Evolutionary conservation across 495 filamentous ascomycete species (phyloP), one percentile per base, ranked within the genome.

Genomic region (Penicillium cosmopolitanum): DNA sequence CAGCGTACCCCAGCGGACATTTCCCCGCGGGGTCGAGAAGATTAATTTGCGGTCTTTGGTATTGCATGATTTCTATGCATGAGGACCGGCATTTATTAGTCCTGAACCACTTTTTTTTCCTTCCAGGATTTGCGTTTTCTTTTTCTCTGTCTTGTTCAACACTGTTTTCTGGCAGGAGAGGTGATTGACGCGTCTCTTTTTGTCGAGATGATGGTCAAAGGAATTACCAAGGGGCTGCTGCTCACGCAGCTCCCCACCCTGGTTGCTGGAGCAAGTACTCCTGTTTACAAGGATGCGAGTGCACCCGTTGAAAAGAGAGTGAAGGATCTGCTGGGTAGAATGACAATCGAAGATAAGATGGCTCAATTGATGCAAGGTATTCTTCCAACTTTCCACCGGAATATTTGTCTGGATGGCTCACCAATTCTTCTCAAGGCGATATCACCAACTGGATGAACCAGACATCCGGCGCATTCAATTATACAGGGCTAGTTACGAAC

Each of bases 261-360:
- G 61, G n/a, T 64, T 15, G 44, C 58, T 40, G 68, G 66, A 13
- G 58, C 43, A 47, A 52, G 50, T 48, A 36, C 35, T 19, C 73
- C 72, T 0, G 55, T 79, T 4, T 90, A 90, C 80, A 90, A 88
- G 65, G 77, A 90, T 67, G 71, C 88, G 0, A 73, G 72, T 18
- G 84, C 84, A 0, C 63, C 81, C 5, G 79, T 89, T 12, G 87
- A 89, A 47, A 80, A 77, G 51, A 77, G 88, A 43, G 82, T 91
- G 8, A 68, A 78, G 9, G 87, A 90, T 68, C 74, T 91, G 21
- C 61, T 91, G 55, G 79, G 81, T 2, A 77, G 85, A 21, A 90
- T 91, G 88, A 90, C 84, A 0, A 79, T 87, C 42, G 78, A 87
- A 64, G 88, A 91, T 51, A 91, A 91, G 69, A 80, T 84, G 48